Base-by-base conservation (phyloP, 768 basidiomycete genomes). In the Brasilioporus rufonigricans region DNA sequence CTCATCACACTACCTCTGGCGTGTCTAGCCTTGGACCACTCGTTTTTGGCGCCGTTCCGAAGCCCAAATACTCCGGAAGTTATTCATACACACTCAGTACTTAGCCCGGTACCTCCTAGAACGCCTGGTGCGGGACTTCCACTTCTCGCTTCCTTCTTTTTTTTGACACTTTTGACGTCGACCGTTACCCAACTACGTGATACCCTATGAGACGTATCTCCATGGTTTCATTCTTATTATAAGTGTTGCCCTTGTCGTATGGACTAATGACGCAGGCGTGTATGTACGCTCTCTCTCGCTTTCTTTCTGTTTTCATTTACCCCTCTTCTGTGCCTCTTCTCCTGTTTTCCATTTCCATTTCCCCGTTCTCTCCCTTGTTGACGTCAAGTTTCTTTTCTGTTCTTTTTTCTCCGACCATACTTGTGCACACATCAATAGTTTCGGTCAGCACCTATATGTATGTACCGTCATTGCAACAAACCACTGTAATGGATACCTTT, bases 131-230 rank as follows among this genome's bases (percentile, higher is more conserved):
- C 29, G 44, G 14, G 44, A 46, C 31, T 31, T 11, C 16, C 18
- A 32, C 27, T 5, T 26, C 8, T 23, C 47, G 5, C 53, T 44
- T 52, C 32, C 27, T 26, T 44, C 27, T 16, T 32, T 44, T 18
- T 21, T 29, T 35, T 32, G 13, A 40, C 10, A 19, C 36, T 55
- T 13, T 55, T 43, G 27, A 61, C 36, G 27, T 55, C n/a, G 48
- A 67, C 51, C 26, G 33, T 68, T 64, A 67, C 69, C 55, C 59
- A 41, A 35, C 53, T 36, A 48, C 14, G 57, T 50, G 70, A 69
- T 72, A 69, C 68, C 68, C 61, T 48, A 48, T 55, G 40, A 26
- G 45, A 59, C 44, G 24, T 44, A 40, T 50, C 35, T 48, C 38
- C 52, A 46, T 57, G 44, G 52, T 51, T 54, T 31, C 54, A 33